phyloP scores from a whole-genome alignment of 73 alveolate species.

The Paramecium sonneborni region DNA sequence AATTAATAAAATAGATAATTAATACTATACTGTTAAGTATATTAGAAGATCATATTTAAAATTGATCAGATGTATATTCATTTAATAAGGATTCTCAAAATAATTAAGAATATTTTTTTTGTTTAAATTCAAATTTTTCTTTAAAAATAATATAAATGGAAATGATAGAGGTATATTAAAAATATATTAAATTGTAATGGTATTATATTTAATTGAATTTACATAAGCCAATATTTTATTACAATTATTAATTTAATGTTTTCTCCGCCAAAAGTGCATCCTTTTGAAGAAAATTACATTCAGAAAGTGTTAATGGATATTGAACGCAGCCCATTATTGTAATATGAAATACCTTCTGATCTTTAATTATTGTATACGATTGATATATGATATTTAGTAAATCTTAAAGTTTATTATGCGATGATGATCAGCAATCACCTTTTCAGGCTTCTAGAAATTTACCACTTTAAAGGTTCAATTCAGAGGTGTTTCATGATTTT shows the following conservation, averaged over 20 bases:
- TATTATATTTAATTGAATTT: too few relatives aligned
- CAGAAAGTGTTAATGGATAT: neutral
- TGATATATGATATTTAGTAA: neutral
- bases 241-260: neutral
- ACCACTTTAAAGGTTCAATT: conserved; percentile 26
- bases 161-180: too few relatives aligned
- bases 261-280: conserved; percentile 41
- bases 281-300: conserved; percentile 2
- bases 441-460: neutral
- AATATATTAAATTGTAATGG: too few relatives aligned
- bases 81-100: too few relatives aligned
- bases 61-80: too few relatives aligned
- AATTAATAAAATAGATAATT: too few relatives aligned
- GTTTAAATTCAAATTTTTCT: too few relatives aligned
- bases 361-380: neutral
- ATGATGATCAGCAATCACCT: conserved; percentile 23
- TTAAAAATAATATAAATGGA: too few relatives aligned
- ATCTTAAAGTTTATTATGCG: conserved; percentile 17
- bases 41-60: too few relatives aligned
- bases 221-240: neutral
- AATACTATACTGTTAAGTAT: too few relatives aligned
- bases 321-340: neutral
- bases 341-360: neutral
- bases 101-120: too few relatives aligned
- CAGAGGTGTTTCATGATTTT: conserved; percentile 19